These are phyloP conservation scores for Theobroma grandiflorum DNA, from an alignment of 441 rosid genomes.

Conservation along the genomic window DNA sequence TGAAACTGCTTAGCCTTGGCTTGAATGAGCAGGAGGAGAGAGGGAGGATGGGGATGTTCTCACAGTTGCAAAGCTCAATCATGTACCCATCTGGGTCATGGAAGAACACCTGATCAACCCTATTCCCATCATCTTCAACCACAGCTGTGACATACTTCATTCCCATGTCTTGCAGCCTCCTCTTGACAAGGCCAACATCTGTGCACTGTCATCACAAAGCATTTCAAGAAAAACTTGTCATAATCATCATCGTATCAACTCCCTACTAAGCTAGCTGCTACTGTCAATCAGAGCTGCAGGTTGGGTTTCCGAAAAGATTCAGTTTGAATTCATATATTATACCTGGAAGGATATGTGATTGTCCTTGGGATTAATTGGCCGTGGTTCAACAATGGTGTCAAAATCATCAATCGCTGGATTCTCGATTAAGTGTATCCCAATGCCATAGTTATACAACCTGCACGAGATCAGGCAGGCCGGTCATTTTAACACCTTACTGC, in stretches of 20 bases:
- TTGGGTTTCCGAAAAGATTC: neutral
- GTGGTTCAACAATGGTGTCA: slow-evolving; percentile 43
- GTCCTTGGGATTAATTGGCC: slow-evolving; percentile 72
- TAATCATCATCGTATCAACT: neutral
- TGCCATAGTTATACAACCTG: slow-evolving; percentile 71
- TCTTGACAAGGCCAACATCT: slow-evolving; percentile 56
- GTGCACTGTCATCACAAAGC: slow-evolving; percentile 41
- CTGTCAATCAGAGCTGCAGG: neutral
- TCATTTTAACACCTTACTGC: too few species aligned
- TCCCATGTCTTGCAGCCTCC: slow-evolving; percentile 59
- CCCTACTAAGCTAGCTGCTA: neutral
- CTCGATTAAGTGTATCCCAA: slow-evolving; percentile 79
- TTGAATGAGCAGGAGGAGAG: slow-evolving; percentile 48
- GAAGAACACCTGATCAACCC: slow-evolving; percentile 67
- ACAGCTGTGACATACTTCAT: slow-evolving; percentile 58
- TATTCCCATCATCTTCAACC: slow-evolving; percentile 60
- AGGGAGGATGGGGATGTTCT: slow-evolving; percentile 60
- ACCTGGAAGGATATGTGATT: slow-evolving; percentile 79
- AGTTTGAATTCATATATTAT: slow-evolving; percentile 6
- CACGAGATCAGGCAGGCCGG: neutral
- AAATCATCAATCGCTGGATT: slow-evolving; percentile 55
- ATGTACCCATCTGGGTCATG: slow-evolving; percentile 78
- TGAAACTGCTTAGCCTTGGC: slow-evolving; percentile 41
- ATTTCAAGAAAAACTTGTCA: neutral
- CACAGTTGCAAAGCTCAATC: slow-evolving; percentile 72